These are phyloP conservation scores for Lomentospora prolificans DNA, from an alignment of 2,329 filamentous ascomycete genomes.

Conservation along the genomic window DNA sequence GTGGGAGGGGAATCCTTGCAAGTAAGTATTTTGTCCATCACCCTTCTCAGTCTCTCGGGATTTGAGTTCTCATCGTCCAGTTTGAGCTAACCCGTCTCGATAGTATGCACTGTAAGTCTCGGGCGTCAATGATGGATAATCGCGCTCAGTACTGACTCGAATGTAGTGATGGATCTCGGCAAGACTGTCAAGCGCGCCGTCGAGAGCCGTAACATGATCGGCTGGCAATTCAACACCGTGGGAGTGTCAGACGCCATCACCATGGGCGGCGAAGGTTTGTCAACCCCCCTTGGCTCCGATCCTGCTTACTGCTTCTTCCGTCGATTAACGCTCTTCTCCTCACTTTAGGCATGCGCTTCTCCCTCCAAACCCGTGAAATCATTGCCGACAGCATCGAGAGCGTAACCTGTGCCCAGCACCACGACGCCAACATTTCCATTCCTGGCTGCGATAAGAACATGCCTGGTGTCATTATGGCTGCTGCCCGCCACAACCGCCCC, in stretches of 20 bases:
- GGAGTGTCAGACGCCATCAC: constrained; percentile 87
- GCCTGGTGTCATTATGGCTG: constrained; percentile 86
- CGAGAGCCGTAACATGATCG: constrained; percentile 75
- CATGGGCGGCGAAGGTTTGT: constrained; percentile 79
- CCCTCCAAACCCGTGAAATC: constrained; percentile 79
- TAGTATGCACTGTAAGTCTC: constrained; percentile 4
- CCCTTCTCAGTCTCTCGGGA: no score
- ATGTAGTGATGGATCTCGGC: constrained; percentile 69
- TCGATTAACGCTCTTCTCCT: not conserved
- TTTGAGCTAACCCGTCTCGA: not conserved
- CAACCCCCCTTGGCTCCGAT: constrained; percentile 1
- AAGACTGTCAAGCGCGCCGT: constrained; percentile 79
- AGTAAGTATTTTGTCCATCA: constrained; percentile 55
- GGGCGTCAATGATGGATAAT: no score
- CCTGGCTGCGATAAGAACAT: constrained; percentile 98
- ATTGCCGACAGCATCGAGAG: constrained; percentile 94
- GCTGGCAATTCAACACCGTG: constrained; percentile 89
- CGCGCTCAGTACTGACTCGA: not conserved
- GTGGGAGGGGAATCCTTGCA: constrained; percentile 98
- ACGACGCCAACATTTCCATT: constrained; percentile 88
- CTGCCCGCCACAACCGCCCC: constrained; percentile 82
- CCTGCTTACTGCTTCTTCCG: not conserved
- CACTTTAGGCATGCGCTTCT: constrained; percentile 75
- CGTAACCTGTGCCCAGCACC: constrained; percentile 81
- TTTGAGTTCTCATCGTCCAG: not conserved